These are phyloP conservation scores for Cylindricascospora bacillispora DNA, from an alignment of 1,139 yeast species.

Conservation along the genomic window DNA sequence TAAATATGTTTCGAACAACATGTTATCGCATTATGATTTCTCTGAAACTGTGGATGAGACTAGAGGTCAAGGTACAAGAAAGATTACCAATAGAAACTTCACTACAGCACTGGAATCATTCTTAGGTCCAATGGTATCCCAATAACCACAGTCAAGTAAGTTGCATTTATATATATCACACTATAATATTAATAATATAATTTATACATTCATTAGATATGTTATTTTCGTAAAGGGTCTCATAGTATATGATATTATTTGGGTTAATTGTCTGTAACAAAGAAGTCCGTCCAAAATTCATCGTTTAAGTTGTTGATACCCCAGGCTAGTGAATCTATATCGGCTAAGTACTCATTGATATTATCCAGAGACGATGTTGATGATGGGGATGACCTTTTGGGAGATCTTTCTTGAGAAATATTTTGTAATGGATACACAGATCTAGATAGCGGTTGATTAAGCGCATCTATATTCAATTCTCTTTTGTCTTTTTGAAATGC, in stretches of 20 bases:
- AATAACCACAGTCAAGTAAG: constrained; percentile 3
- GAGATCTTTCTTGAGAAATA: constrained; percentile 1
- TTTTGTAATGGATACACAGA: neutral
- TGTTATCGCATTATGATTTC: constrained; percentile 22
- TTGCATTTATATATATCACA: neutral
- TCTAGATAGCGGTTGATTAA: neutral
- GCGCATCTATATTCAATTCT: neutral
- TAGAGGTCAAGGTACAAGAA: constrained; percentile 23
- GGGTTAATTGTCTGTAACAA: constrained; percentile 6
- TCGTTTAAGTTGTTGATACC: constrained; percentile 22
- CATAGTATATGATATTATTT: neutral
- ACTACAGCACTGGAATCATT: constrained; percentile 19
- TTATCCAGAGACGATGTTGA: constrained; percentile 15
- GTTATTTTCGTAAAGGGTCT: neutral
- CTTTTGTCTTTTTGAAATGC: neutral
- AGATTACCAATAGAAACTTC: constrained; percentile 21
- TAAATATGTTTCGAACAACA: constrained; percentile 54
- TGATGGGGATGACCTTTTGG: constrained; percentile 4
- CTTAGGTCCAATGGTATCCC: constrained; percentile 21
- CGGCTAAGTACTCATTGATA: constrained; percentile 17
- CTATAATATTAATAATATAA: neutral
- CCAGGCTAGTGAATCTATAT: constrained; percentile 16
- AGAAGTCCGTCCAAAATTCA: constrained; percentile 23
- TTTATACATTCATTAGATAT: neutral
- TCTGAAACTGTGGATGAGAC: constrained; percentile 19